Base-by-base conservation (phyloP, 208 protist species). In the Crithidia brevicula region DNA sequence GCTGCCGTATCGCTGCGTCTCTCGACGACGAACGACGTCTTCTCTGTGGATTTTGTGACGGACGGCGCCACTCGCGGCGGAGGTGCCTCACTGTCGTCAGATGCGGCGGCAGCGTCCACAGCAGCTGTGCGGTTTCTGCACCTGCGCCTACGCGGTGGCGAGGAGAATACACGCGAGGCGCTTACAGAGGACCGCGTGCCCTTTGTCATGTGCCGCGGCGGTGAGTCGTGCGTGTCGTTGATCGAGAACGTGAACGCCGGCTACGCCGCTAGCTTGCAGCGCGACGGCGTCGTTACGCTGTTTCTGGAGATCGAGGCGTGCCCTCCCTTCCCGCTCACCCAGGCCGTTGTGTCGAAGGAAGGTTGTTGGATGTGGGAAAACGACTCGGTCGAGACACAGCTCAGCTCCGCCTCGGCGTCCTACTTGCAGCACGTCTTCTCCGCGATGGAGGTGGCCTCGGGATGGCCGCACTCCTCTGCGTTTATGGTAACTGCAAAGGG, bases 361-460 rank as follows among this genome's bases (percentile, higher is more conserved):
- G 74, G 79, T 50, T 65, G 51, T 50, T 93, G 87, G 86, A 53
- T 70, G 40, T 96, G 87, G 91, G 72, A 80, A 42, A 57, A 81
- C 54, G 81, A 80, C 16, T 69, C 74, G 0, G 74, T 85, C 3
- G 62, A 74, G 40, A 71, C 79, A 25, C 63, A 85, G 60, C 78
- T 96, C 30, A 63, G 72, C 30, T 73, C 86, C 7, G 62, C 46
- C 16, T 64, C 58, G 13, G 65, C 61, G 4, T 76, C 69, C n/a
- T 86, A 79, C 59, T 73, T 94, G n/a, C 30, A 76, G 11, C 81
- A 77, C 18, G 28, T 68, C 1, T 85, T 92, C 52, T 62, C 50
- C 45, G 52, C 42, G 18, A 28, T 34, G 18, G 61, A 56, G 16
- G 85, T 79, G 70, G 68, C 71, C 31, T 46, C 51, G 30, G 52